A percentile compares a stretch with the other conserved stretches of the same genome.
Conservation (phyloP, 2,329 filamentous ascomycete genomes). For the Botryosphaeria dothidea region DNA sequence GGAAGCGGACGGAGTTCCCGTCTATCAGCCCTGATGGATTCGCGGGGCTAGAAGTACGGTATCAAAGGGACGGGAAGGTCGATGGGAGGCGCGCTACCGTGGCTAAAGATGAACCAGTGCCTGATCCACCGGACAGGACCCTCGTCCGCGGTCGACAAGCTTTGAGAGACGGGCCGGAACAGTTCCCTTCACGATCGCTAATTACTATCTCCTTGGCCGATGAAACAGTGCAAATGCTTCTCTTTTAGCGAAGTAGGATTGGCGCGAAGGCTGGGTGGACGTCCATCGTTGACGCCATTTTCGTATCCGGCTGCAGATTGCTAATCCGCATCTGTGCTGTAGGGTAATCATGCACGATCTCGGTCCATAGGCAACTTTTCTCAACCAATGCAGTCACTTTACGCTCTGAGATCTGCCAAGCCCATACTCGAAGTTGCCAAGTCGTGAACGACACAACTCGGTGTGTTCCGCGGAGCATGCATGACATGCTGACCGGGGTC, state of each 20-base stretch:
- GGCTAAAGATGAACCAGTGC: not conserved
- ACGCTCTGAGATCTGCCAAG: not conserved
- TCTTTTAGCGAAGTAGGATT: not conserved
- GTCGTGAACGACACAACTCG: not conserved
- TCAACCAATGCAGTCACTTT: not conserved
- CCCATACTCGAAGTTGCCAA: not conserved
- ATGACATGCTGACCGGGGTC: not conserved
- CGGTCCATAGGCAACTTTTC: not conserved
- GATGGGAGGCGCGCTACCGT: not conserved
- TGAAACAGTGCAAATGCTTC: not conserved
- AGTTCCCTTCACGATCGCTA: not conserved
- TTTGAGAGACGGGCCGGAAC: not conserved
- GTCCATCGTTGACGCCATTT: not conserved
- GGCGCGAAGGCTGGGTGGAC: not conserved
- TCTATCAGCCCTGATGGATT: not conserved
- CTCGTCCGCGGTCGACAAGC: not conserved
- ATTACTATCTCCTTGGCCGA: not conserved
- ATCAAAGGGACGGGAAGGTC: not conserved
- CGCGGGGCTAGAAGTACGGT: not conserved
- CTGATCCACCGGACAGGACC: not conserved
- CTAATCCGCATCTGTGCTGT: not conserved
- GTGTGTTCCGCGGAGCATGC: not conserved
- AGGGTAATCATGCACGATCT: not conserved
- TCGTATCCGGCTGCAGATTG: not conserved
- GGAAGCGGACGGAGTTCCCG: not conserved